phyloP scores from a whole-genome alignment of 2,329 filamentous ascomycete genomes.

The Aspergillus costaricaensis region DNA sequence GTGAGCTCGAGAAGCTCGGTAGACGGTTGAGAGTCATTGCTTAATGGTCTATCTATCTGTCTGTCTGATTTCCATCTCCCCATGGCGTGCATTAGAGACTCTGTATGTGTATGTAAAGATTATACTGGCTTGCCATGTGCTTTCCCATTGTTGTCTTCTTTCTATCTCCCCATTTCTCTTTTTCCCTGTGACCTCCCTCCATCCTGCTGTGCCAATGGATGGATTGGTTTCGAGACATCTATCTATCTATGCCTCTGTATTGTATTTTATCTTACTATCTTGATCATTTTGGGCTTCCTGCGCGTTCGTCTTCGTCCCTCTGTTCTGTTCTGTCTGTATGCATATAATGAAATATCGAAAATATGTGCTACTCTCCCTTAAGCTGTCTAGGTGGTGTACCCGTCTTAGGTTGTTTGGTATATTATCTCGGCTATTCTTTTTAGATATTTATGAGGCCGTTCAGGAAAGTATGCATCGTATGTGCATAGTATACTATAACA shows the following conservation, averaged over 20 bases:
- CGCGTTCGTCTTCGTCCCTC: background rate
- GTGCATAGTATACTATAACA: too few species aligned
- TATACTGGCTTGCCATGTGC: slow-evolving; percentile 2
- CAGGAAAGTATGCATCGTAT: too few species aligned
- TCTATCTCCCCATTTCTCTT: slow-evolving; percentile 4
- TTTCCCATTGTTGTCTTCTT: slow-evolving; percentile 2
- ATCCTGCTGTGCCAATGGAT: slow-evolving; percentile 25
- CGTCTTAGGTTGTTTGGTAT: too few species aligned
- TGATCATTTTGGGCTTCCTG: slow-evolving; percentile 23
- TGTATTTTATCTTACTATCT: slow-evolving; percentile 32
- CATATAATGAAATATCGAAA: slow-evolving; percentile 35
- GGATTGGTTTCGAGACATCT: slow-evolving; percentile 23
- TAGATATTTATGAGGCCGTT: too few species aligned
- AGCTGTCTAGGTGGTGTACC: too few species aligned
- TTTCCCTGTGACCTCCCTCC: background rate
- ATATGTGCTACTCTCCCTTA: background rate
- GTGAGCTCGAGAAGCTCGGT: slow-evolving; percentile 76
- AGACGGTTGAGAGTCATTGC: slow-evolving; percentile 45
- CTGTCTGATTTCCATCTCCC: background rate
- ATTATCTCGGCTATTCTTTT: too few species aligned
- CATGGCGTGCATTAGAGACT: background rate
- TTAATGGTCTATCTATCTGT: slow-evolving; percentile 6
- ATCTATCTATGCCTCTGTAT: slow-evolving; percentile 24
- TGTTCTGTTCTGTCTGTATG: slow-evolving; percentile 28
- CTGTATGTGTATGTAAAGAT: background rate